These are phyloP conservation scores for Phytophthora pseudosyringae DNA, from an alignment of 352 stramenopile species.

Conservation along the genomic window DNA sequence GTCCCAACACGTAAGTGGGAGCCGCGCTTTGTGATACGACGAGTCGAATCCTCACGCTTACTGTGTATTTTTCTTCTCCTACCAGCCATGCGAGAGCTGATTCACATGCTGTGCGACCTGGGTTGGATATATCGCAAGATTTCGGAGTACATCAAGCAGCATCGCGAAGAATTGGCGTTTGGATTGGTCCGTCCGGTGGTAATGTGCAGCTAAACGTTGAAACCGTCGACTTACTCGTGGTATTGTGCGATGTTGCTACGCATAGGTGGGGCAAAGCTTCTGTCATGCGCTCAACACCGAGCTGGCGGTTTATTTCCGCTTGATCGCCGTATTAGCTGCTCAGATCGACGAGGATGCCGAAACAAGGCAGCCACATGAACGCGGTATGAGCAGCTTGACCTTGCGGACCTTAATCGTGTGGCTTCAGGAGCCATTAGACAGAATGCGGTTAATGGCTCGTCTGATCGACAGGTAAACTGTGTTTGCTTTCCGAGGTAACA, in stretches of 20 bases:
- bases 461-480: constrained; percentile 83
- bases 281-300: constrained; percentile 91
- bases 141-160: constrained; percentile 76
- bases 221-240: constrained; percentile 17
- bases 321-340: constrained; percentile 92
- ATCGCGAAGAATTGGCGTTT: constrained; percentile 76
- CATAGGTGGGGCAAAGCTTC: constrained; percentile 88
- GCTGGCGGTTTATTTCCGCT: constrained; percentile 92
- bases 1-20: constrained; percentile 78
- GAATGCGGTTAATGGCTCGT: constrained; percentile 89
- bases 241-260: constrained; percentile 2
- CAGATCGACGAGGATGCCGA: constrained; percentile 90
- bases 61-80: constrained; percentile 2
- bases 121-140: constrained; percentile 93
- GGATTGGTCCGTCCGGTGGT: constrained; percentile 59
- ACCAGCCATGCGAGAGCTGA: constrained; percentile 83
- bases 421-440: constrained; percentile 88
- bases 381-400: constrained; percentile 69
- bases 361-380: constrained; percentile 52
- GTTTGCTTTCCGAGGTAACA: neutral
- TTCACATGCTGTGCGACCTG: constrained; percentile 86
- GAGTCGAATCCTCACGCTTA: constrained; percentile 9
- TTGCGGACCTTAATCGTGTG: constrained; percentile 91
- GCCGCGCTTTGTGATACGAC: neutral
- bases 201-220: neutral